Evolutionary conservation across 345 rosid species (phyloP), one percentile per base, ranked within the genome.

Genomic region (Lumnitzera racemosa): DNA sequence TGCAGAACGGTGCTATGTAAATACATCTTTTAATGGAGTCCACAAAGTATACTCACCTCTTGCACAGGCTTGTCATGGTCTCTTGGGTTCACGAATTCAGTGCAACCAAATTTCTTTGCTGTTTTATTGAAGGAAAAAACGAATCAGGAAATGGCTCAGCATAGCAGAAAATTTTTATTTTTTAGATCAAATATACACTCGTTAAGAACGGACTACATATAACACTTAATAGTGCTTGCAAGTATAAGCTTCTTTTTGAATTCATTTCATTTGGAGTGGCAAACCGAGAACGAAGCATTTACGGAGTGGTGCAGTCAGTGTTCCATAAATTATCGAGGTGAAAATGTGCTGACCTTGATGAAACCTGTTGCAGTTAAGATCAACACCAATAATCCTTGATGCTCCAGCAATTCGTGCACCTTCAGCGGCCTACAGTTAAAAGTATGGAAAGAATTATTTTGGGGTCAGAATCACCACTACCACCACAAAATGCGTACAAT

Each of bases 351-450:
- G 15, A 77, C 81, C 81, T 67, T 70, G 23, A 3, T 72, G 67
- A 41, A 74, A 78, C 23, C 70, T 65, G 13, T 53, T 57, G 16
- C 76, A 27, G 50, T 72, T 78, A 31, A 72, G 57, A 54, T 74
- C 82, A 3, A 78, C 76, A 15, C 82, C 82, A 29, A 74, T 74
- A 29, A 74, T 74, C 49, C 76, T 74, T n/a, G 82, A 74, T 9
- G 79, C 76, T 20, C 82, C 79, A 16, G 72, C 66, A 55, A 78
- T 59, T 48, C 82, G 68, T 5, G 81, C 79, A 15, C 76, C 81
- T 65, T 78, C 79, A 6, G 76, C 81, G 2, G 74, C 81, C 78
- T 77, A 60, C 20, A 6, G 6, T 20, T 20, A 20, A 46, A 49
- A 57, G 57, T 6, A 15, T 9, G 14, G 7, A 14, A 5, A n/a